These are phyloP conservation scores for Penicillium soppii DNA, from an alignment of 495 filamentous ascomycete species.

Conservation along the genomic window DNA sequence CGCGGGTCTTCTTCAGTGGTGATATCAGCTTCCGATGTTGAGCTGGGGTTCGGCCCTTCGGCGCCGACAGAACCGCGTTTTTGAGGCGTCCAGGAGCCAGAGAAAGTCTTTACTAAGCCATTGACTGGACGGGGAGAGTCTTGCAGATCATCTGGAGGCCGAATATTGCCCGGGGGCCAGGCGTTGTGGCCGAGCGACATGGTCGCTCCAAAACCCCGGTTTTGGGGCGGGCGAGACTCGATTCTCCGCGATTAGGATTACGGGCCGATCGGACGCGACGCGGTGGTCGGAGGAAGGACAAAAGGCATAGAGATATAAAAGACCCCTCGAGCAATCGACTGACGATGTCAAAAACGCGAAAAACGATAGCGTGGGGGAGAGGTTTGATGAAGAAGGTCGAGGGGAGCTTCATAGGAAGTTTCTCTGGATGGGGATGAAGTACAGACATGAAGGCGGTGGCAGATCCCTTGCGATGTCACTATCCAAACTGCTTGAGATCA, in stretches of 20 bases:
- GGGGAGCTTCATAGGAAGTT: conserved; percentile 35
- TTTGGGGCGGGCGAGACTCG: conserved; percentile 48
- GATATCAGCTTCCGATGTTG: conserved; percentile 50
- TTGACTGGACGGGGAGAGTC: conserved; percentile 47
- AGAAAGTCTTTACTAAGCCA: conserved; percentile 45
- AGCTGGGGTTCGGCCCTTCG: conserved; percentile 46
- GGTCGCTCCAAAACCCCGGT: conserved; percentile 51
- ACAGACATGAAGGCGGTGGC: conserved; percentile 38
- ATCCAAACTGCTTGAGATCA: neutral
- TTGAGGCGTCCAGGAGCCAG: conserved; percentile 49
- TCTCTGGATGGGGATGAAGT: conserved; percentile 45
- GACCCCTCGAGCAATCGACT: conserved; percentile 12
- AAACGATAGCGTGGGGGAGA: conserved; percentile 36
- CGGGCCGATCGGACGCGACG: conserved; percentile 31
- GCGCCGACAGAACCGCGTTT: conserved; percentile 49
- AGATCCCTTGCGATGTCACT: conserved; percentile 25
- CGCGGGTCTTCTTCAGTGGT: conserved; percentile 63
- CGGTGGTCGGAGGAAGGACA: conserved; percentile 22
- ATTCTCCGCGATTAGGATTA: conserved; percentile 47
- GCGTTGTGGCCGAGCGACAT: conserved; percentile 54
- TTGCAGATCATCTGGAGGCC: conserved; percentile 44
- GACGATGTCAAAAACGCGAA: conserved; percentile 31
- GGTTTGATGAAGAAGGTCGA: conserved; percentile 41
- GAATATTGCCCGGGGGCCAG: conserved; percentile 50
- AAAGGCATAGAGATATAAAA: conserved; percentile 37